Evolutionary conservation across 202 grass and related monocot genomes (phyloP), one percentile per base, ranked within the genome.

Genomic region (Schoenoplectus triqueter): DNA sequence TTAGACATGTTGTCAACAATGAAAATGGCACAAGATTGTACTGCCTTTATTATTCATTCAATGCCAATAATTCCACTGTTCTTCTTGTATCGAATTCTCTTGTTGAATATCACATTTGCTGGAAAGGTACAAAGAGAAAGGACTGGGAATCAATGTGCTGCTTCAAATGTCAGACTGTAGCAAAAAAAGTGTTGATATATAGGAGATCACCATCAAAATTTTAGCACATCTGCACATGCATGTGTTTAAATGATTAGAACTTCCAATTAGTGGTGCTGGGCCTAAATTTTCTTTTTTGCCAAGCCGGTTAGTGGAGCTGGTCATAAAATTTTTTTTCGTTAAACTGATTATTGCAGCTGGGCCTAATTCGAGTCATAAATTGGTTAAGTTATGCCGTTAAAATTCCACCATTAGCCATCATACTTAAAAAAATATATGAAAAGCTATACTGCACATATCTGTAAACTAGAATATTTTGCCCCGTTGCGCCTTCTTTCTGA

Each of bases 241-340:
- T 67, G 22, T 41, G 41, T 67, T 40, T 13, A 67, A 67, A 41
- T 40, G 7, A 17, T n/a, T 45, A 69, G 40, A 66, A 66, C 20
- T 11, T 66, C 39, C 39, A 45, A 14, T 69, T n/a, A 69, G 39
- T 69, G 40, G 67, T 45, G 13, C 13, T 44, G 39, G 39, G 4
- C 41, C 67, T 69, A 69, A 69, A 42, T 69, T 60, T 13, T 56
- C 13, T 56, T 56, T 56, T 56, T 56, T 56, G 54, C 54, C 54
- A 56, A 56, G 13, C 54, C 13, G 54, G 13, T 56, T 55, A 56
- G 13, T 56, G 54, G 54, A 56, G 13, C 10, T 8, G 13, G 54
- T 56, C 10, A 8, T 56, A 56, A 7, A 7, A 10, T 56, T 11
- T 56, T 13, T 56, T 8, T 56, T 56, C 13, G 10, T 56, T 11